Base-by-base conservation (phyloP, 228 moss, liverwort and hornwort species). In the Sphagnum magellanicum region DNA sequence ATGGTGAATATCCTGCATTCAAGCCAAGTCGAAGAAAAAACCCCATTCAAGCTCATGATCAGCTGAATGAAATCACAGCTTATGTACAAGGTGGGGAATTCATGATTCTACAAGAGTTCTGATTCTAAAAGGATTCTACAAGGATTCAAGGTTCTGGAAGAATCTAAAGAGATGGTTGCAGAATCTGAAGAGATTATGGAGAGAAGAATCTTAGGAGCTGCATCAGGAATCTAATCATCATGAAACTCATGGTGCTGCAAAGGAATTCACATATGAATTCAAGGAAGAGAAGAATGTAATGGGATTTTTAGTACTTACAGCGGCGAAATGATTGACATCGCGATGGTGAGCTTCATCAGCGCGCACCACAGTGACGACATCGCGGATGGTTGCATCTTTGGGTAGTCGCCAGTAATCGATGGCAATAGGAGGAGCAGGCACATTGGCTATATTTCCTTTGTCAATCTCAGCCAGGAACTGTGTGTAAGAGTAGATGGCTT, bases 321-420 rank as follows among this genome's bases (percentile, higher is more conserved):
- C 88, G 66, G 97, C 97, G 50, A 89, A 98, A 74, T 98, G 97
- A 76, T 98, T 98, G 8, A 98, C 97, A 77, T 98, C 97, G 50
- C 93, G 91, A 86, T 98, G 97, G 68, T 98, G 97, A 51, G 93
- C 91, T 72, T 98, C 97, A 65, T 98, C 97, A 5, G 97, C 93
- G 48, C 97, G 87, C 14, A 91, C 79, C 1, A 93, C 97, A 51
- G 81, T 0, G 4, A 85, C 78, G 4, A 98, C 85, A 9, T 98
- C 97, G 16, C 88, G 80, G 0, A 98, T 70, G 6, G 70, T 81
- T 1, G 93, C 90, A 11, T 91, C 12, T 63, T 91, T 87, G 0
- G 93, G 93, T 52, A 98, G 70, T 51, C 85, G 87, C 97, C 97
- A 98, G 76, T 98, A 98, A 52, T 98, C 97, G 6, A 93, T 84